Evolutionary conservation across 331 rosid species (phyloP).

Genomic region (Saraca asoca): DNA sequence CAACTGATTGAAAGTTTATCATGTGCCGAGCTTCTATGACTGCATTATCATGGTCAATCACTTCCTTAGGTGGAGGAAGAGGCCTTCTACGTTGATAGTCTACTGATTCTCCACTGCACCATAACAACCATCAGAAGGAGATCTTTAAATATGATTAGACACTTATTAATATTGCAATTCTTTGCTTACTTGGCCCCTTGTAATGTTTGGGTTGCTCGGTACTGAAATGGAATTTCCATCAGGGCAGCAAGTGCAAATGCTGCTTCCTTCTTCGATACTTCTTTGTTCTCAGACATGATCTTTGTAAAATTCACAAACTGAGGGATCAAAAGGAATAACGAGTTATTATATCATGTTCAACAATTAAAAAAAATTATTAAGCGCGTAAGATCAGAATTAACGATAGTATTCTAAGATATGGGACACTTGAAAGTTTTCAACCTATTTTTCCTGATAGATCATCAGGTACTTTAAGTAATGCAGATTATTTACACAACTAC

Average conservation of each 20-base stretch:
- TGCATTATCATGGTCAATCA: conserved; percentile 66
- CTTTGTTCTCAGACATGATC: conserved; percentile 80
- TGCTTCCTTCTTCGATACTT: conserved; percentile 76
- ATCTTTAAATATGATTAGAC: conserved; percentile 26
- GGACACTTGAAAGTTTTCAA: too few relatives aligned
- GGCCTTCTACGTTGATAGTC: conserved; percentile 48
- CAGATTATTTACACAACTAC: neutral
- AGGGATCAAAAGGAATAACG: conserved; percentile 25
- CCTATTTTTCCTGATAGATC: too few relatives aligned
- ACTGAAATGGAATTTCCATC: conserved; percentile 94
- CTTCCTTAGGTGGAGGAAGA: conserved; percentile 79
- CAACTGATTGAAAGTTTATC: conserved; percentile 36
- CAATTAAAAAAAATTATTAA: too few relatives aligned
- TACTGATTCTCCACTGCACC: conserved; percentile 49
- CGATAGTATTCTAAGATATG: too few relatives aligned
- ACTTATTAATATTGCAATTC: neutral
- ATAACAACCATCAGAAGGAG: conserved; percentile 18
- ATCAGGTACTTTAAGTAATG: too few relatives aligned
- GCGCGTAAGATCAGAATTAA: too few relatives aligned
- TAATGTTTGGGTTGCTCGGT: conserved; percentile 65
- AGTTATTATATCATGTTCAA: neutral
- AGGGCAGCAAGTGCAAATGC: conserved; percentile 94
- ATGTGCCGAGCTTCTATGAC: conserved; percentile 35
- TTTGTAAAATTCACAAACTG: conserved; percentile 96
- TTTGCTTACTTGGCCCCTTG: conserved; percentile 49